A percentile compares a stretch with the other conserved stretches of the same genome.
These are phyloP conservation scores for Agaricus sinodeliciosus DNA, from an alignment of 768 basidiomycete genomes.

Conservation along the genomic window DNA sequence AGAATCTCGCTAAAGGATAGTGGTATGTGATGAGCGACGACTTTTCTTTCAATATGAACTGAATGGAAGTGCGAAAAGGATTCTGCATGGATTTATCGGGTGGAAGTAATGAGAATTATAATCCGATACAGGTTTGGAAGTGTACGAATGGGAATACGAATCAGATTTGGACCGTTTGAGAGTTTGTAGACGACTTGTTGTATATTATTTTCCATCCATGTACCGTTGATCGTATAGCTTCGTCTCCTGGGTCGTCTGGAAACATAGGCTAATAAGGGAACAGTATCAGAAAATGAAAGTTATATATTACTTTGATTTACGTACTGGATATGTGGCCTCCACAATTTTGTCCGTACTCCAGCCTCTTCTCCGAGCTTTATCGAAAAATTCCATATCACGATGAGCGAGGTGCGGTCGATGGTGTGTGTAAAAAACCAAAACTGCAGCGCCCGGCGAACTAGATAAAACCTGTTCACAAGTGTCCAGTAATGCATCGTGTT, in stretches of 20 bases:
- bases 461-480: slow-evolving; percentile 54
- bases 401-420: slow-evolving; percentile 81
- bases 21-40: slow-evolving; percentile 10
- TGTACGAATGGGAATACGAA: slow-evolving; percentile 15
- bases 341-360: slow-evolving; percentile 74
- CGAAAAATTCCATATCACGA: slow-evolving; percentile 80
- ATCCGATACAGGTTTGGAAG: slow-evolving; percentile 11
- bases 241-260: neutral
- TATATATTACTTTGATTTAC: slow-evolving; percentile 12
- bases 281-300: neutral
- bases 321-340: slow-evolving; percentile 54
- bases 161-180: slow-evolving; percentile 13
- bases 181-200: neutral
- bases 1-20: slow-evolving; percentile 15
- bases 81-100: slow-evolving; percentile 14
- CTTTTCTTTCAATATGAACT: neutral
- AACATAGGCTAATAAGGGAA: neutral
- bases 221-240: neutral
- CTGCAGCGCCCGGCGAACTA: slow-evolving; percentile 7
- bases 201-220: neutral
- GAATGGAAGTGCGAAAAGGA: neutral
- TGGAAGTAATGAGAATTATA: slow-evolving; percentile 6
- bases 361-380: slow-evolving; percentile 48
- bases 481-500: slow-evolving; percentile 79
- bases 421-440: slow-evolving; percentile 86